Evolutionary conservation across 345 rosid species (phyloP), one percentile per base, ranked within the genome.

Genomic region (Jatropha curcas): DNA sequence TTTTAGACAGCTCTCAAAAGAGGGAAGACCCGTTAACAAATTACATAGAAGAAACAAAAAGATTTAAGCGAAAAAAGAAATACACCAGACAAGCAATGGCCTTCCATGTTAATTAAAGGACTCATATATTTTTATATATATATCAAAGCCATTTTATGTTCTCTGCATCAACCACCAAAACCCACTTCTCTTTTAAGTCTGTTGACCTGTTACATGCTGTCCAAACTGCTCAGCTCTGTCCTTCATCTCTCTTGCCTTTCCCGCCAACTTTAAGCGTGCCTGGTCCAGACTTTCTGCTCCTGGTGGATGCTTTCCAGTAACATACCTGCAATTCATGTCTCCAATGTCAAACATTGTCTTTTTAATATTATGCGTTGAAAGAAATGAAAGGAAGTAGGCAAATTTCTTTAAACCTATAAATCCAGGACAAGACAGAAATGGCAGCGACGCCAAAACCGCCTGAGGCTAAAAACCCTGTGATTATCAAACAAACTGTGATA

Each of bases 381-480:
- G n/a, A n/a, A n/a, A n/a, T n/a, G n/a, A n/a, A n/a, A n/a, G n/a
- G n/a, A n/a, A n/a, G n/a, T n/a, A n/a, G n/a, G n/a, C n/a, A n/a
- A n/a, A n/a, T n/a, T n/a, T n/a, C n/a, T n/a, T n/a, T n/a, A n/a
- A n/a, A 88, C 96, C 82, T 78, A 79, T 92, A 94, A 57, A 94
- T 87, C 98, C 98, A 94, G 10, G 96, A 84, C 74, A 94, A 80
- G 71, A 86, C 94, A 10, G 92, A 78, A 10, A 89, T 66, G 0
- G 97, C 93, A 0, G 93, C 97, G 7, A 92, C 77, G 7, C 96
- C 93, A 46, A 94, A 90, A 0, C 98, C 94, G 16, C 97, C 97
- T 0, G 97, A 92, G 31, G 96, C 79, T 27, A 88, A 67, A 83
- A 94, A 92, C 12, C 98, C 97, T 34, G 80, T 81, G 62, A 78